These are phyloP conservation scores for Cylindrodendrum hubeiense DNA, from an alignment of 2,329 filamentous ascomycete genomes.

Conservation along the genomic window DNA sequence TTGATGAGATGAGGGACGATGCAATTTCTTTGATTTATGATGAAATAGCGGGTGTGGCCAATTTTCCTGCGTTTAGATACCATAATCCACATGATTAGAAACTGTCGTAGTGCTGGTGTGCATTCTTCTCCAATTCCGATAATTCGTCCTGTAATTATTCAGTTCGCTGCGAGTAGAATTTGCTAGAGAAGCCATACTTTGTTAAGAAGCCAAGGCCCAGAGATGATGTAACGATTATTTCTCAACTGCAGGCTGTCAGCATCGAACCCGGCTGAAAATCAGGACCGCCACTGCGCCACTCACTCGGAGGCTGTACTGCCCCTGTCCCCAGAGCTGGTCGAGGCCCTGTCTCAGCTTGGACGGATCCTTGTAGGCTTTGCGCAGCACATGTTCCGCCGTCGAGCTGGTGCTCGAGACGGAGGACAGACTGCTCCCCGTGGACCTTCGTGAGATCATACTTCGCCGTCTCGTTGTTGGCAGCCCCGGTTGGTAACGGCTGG, in stretches of 20 bases:
- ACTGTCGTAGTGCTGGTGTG: neutral
- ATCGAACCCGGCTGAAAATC: too few relatives aligned
- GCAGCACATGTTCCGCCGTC: neutral
- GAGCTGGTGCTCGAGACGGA: neutral
- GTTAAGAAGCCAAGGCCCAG: neutral
- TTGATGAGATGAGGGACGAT: neutral
- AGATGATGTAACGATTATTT: conserved; percentile 5
- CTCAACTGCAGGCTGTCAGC: neutral
- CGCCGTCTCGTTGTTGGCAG: neutral
- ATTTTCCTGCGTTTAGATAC: fast-evolving
- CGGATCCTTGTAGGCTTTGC: conserved; percentile 5
- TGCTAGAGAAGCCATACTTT: neutral
- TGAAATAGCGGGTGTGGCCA: too few relatives aligned
- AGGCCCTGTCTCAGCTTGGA: neutral
- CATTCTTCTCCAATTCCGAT: neutral
- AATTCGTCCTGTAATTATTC: neutral
- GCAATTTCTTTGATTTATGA: too few relatives aligned
- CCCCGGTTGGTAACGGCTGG: neutral
- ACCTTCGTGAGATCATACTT: neutral
- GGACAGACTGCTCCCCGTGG: neutral
- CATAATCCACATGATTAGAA: neutral
- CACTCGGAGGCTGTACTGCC: neutral
- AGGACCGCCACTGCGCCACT: neutral
- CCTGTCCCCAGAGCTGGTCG: neutral
- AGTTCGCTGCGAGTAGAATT: neutral